Evolutionary conservation across 2,329 filamentous ascomycete genomes (phyloP).

Genomic region (Phaeosphaeria sp.): DNA sequence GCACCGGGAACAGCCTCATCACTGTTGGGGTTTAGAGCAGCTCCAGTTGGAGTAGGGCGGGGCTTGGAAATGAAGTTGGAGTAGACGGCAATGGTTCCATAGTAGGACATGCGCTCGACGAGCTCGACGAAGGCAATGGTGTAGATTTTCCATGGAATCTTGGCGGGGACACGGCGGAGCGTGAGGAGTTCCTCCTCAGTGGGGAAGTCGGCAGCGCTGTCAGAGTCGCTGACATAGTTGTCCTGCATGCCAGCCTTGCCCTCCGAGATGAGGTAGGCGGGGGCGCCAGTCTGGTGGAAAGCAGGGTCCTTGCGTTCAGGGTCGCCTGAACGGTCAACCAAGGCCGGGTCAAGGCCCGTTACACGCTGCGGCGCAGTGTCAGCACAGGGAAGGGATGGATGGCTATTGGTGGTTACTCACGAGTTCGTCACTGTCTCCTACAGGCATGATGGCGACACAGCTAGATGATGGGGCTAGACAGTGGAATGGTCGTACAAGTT

Average conservation of each 20-base stretch:
- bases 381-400: slow-evolving; percentile 7
- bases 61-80: slow-evolving; percentile 48
- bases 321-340: slow-evolving; percentile 43
- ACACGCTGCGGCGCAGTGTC: slow-evolving; percentile 26
- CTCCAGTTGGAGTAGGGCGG: slow-evolving; percentile 37
- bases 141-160: slow-evolving; percentile 43
- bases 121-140: slow-evolving; percentile 48
- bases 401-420: slow-evolving; percentile 17
- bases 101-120: slow-evolving; percentile 49
- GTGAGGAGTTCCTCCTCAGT: slow-evolving; percentile 45
- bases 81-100: slow-evolving; percentile 46
- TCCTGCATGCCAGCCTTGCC: slow-evolving; percentile 49
- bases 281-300: slow-evolving; percentile 27
- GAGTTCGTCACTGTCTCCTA: slow-evolving; percentile 31
- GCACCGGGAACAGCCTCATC: slow-evolving; percentile 55
- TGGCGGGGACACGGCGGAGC: slow-evolving; percentile 43
- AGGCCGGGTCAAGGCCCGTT: slow-evolving; percentile 41
- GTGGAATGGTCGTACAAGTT: slow-evolving; percentile 1
- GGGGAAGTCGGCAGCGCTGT: slow-evolving; percentile 30
- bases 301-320: slow-evolving; percentile 41
- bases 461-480: background rate
- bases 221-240: slow-evolving; percentile 30
- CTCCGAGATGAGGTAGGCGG: slow-evolving; percentile 38
- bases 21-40: slow-evolving; percentile 31
- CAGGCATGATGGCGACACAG: slow-evolving; percentile 33